phyloP scores from a whole-genome alignment of 768 basidiomycete species.

The Amanita jacksonii region DNA sequence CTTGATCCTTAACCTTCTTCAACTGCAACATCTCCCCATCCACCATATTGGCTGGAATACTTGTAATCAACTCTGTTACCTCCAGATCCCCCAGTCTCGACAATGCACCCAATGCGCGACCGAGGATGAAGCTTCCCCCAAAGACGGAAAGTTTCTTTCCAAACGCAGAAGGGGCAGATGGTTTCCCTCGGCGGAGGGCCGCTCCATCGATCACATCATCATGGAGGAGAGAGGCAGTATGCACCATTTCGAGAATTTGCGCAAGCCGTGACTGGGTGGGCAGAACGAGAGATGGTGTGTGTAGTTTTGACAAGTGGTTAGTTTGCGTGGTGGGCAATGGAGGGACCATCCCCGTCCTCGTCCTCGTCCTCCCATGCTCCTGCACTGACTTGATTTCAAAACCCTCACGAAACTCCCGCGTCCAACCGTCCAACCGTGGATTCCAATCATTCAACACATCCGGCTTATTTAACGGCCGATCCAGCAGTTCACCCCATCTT shows the following conservation, averaged over 20 bases:
- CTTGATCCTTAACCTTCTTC: slow-evolving; percentile 38
- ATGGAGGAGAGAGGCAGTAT: slow-evolving; percentile 90
- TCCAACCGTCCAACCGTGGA: slow-evolving; percentile 59
- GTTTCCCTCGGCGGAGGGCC: slow-evolving; percentile 61
- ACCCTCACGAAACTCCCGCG: slow-evolving; percentile 39
- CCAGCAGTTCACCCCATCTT: slow-evolving; percentile 47
- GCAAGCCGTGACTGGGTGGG: slow-evolving; percentile 88
- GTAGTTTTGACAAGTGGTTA: slow-evolving; percentile 13
- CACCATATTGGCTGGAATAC: slow-evolving; percentile 81
- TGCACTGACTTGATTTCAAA: slow-evolving; percentile 26
- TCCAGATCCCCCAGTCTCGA: slow-evolving; percentile 73
- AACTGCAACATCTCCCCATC: slow-evolving; percentile 92
- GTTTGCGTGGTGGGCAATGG: slow-evolving; percentile 6
- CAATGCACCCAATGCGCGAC: slow-evolving; percentile 73
- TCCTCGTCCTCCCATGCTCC: slow-evolving; percentile 16
- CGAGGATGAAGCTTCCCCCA: slow-evolving; percentile 86
- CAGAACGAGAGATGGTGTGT: slow-evolving; percentile 33
- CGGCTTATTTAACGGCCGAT: slow-evolving; percentile 58
- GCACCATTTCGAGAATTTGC: slow-evolving; percentile 94
- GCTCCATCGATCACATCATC: slow-evolving; percentile 93
- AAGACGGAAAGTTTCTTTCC: slow-evolving; percentile 85
- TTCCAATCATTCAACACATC: slow-evolving; percentile 90
- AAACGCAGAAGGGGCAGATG: slow-evolving; percentile 75
- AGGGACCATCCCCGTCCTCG: neutral
- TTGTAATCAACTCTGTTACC: slow-evolving; percentile 83